Conservation (phyloP, 2,329 filamentous ascomycete genomes). For the Aspergillus hortae region DNA sequence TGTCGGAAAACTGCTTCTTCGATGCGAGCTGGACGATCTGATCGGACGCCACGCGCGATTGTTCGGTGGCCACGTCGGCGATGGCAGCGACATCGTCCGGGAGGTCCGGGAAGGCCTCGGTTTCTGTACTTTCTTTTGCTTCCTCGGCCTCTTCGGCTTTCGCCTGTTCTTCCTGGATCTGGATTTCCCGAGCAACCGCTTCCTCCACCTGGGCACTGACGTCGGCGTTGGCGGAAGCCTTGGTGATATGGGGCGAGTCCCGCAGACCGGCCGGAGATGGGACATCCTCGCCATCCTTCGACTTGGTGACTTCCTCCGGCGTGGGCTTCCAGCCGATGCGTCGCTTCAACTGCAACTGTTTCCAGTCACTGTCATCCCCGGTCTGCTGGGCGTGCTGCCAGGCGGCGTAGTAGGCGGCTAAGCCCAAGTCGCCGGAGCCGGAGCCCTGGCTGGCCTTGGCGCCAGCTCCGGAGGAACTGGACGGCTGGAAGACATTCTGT, state of each 20-base stretch:
- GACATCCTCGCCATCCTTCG: constrained; percentile 19
- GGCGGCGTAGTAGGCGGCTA: constrained; percentile 90
- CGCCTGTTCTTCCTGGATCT: constrained; percentile 53
- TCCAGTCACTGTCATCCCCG: constrained; percentile 76
- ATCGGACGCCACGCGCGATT: constrained; percentile 68
- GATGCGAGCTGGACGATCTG: constrained; percentile 73
- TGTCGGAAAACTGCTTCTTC: constrained; percentile 73
- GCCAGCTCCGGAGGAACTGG: constrained; percentile 48
- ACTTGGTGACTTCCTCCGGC: constrained; percentile 35
- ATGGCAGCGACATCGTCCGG: constrained; percentile 38
- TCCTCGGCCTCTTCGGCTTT: constrained; percentile 39
- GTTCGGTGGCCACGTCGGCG: constrained; percentile 51
- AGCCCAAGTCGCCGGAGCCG: constrained; percentile 56
- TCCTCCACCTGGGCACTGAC: constrained; percentile 77
- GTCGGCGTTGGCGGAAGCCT: constrained; percentile 47
- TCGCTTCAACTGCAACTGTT: constrained; percentile 84
- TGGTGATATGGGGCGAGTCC: constrained; percentile 60
- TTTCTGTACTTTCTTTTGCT: constrained; percentile 19
- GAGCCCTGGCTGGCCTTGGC: constrained; percentile 58
- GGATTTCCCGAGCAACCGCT: constrained; percentile 74
- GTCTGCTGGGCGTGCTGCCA: constrained; percentile 74
- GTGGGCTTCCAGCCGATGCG: constrained; percentile 80
- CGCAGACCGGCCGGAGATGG: constrained; percentile 48
- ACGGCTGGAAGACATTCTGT: constrained; percentile 71
- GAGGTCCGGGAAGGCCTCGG: constrained; percentile 26